Base-by-base conservation (phyloP, 805 yeast genomes). In the Myxozyma mucilagina region DNA sequence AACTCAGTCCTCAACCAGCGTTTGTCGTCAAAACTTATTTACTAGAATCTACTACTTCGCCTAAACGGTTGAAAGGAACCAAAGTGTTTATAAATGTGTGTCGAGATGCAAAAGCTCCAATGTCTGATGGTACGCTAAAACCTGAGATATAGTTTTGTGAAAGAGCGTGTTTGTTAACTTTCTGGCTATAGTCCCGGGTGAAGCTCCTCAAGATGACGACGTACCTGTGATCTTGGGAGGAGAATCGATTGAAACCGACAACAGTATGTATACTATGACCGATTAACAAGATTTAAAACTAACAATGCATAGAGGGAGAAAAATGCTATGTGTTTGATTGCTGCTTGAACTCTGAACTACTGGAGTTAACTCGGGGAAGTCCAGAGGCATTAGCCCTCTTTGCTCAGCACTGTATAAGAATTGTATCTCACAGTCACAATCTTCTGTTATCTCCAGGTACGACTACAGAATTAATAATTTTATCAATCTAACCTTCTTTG, bases 1-100 rank as follows among this genome's bases (percentile, higher is more conserved):
- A 59, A 34, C 68, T 79, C 4, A 67, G 74, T 9, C 96, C 96
- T 0, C 75, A 70, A 16, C 86, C 94, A 0, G 87, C 84, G 4
- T 89, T 88, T 73, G 96, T 88, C 24, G 79, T 89, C 41, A 90
- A 90, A 72, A 80, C 92, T 0, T 75, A 78, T 57, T 74, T 87
- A 1, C 72, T 79, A 24, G 74, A 76, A 16, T 73, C 77, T 2
- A 57, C 29, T 69, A 68, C 63, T 64, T 63, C 71, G 70, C 59
- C 71, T 68, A 24, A 55, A 63, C 52, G 60, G 70, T 18, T 32
- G 39, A 38, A 63, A 67, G 81, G 79, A 0, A 79, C 85, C 1
- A 92, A 92, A 68, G 81, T 89, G 8, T 92, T 92, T 71, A 79
- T 92, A 51, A 92, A 92, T 72, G 77, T 91, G 0, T 89, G 96